These are phyloP conservation scores for Raphanus hybrid DNA, from an alignment of 441 rosid species.

Conservation along the genomic window DNA sequence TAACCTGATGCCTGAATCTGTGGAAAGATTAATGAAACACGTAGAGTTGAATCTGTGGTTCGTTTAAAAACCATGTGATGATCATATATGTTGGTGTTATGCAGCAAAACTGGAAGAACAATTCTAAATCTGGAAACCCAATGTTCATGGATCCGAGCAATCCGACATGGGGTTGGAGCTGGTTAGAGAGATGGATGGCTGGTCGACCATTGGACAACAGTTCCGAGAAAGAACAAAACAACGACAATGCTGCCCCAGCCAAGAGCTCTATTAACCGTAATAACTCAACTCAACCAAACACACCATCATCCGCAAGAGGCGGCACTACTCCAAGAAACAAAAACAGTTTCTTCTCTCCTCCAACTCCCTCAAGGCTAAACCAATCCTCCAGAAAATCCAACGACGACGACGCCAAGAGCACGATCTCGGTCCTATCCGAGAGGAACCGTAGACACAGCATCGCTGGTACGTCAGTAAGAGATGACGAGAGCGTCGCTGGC, in stretches of 20 bases:
- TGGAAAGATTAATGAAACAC: too few relatives aligned
- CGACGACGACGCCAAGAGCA: slow-evolving; percentile 72
- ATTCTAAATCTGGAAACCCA: slow-evolving; percentile 51
- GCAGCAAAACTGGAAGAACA: slow-evolving; percentile 70
- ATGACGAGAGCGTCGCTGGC: slow-evolving; percentile 66
- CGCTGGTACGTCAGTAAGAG: slow-evolving; percentile 59
- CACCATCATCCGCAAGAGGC: slow-evolving; percentile 59
- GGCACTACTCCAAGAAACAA: slow-evolving; percentile 55
- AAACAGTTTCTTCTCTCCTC: slow-evolving; percentile 57
- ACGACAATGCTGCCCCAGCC: slow-evolving; percentile 51
- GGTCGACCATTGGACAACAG: slow-evolving; percentile 81
- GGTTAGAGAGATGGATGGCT: slow-evolving; percentile 90
- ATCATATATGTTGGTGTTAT: not conserved
- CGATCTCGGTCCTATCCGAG: slow-evolving; percentile 64
- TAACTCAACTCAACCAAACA: slow-evolving; percentile 61
- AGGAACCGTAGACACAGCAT: slow-evolving; percentile 70
- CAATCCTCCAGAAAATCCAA: slow-evolving; percentile 63
- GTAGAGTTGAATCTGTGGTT: slow-evolving; percentile 17
- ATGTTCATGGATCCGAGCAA: slow-evolving; percentile 68
- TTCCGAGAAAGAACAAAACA: slow-evolving; percentile 60
- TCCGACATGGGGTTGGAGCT: slow-evolving; percentile 80
- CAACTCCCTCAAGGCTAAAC: slow-evolving; percentile 61
- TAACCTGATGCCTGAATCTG: not conserved
- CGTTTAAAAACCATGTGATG: slow-evolving; percentile 17
- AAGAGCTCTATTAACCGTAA: slow-evolving; percentile 52